Evolutionary conservation across 768 basidiomycete species (phyloP), one percentile per base, ranked within the genome.

Genomic region (Chlorophyllum brunneum): DNA sequence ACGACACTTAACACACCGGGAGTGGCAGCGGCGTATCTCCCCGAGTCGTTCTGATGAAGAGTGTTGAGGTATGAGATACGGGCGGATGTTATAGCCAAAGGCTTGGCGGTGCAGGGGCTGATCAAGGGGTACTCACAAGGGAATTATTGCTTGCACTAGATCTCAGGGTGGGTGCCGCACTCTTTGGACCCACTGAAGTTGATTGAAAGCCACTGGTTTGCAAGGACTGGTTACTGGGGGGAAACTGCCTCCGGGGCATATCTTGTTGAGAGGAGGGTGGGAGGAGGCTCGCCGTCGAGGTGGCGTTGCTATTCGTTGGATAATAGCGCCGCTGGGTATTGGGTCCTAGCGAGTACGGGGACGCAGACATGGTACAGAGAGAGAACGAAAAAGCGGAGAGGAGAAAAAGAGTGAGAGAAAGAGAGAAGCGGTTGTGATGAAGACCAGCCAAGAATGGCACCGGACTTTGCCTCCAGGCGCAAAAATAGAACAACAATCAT

Each of bases 281-380:
- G 34, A 83, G 67, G 48, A 84, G 78, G 61, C 72, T 80, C 27
- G 77, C 66, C 5, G 78, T 77, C 3, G 83, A 84, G 4, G 74
- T 72, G 9, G 79, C 71, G 55, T 70, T 65, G 54, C 67, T 66
- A 41, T 64, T 61, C 20, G 69, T 65, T 56, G 66, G 64, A 59
- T 71, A 70, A 59, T 76, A 73, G 53, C 68, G 72, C 46, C 70
- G 69, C 53, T 75, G 72, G 55, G 73, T 58, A 58, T 73, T 70
- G 15, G 69, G 66, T 29, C 63, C 63, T 43, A 64, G 62, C 2
- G 45, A 31, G 16, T 24, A 48, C 5, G 40, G 29, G 18, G 51
- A 20, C 53, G 60, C 63, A 43, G 69, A 59, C 70, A 71, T 70
- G 45, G 56, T 48, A 51, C 39, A 51, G 30, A 45, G 37, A 42